Evolutionary conservation across 192 early-diverging fungal genomes (phyloP), one percentile per base, ranked within the genome.

Genomic region (Bifiguratus adelaidae): DNA sequence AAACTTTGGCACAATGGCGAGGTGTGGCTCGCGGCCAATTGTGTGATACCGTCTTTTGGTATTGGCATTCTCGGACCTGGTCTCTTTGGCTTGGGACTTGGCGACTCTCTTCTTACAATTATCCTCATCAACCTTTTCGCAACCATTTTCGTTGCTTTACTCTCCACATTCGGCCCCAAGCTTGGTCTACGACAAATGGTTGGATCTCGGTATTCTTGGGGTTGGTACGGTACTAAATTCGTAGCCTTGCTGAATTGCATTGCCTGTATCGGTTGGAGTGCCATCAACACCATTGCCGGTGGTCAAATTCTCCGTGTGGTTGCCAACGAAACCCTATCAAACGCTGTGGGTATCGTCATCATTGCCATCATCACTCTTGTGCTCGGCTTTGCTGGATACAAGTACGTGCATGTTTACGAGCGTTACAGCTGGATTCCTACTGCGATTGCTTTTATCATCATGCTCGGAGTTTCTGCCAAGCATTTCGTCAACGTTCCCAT

Each of bases 151-250:
- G 55, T 47, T 24, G 41, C 41, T 29, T 55, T 56, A 3, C 18
- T 63, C 6, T 49, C 61, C 8, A 63, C 61, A 1, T 38, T 63
- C 20, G 61, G 61, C 1, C 61, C 61, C 24, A 41, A 48, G 30
- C 28, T 52, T 18, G 61, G 61, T 24, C 32, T 63, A 15, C 13
- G 61, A 1, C 56, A 61, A 30, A 63, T 63, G 61, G 49, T 63
- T 32, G 30, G 58, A 30, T 28, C 61, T 13, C 48, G 61, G 7
- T 63, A 53, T 47, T 43, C 59, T 8, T 63, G 58, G 37, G 61
- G 61, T 12, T 63, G 26, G 33, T 58, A 22, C 38, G 60, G 48
- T 2, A 44, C 30, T 16, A 55, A 44, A 13, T 35, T 63, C n/a
- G 43, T 63, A 1, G 40, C 61, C 15, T 34, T 63, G 3, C 41